Evolutionary conservation across 1,284 basidiomycete species (phyloP).

Genomic region (Boletus mariae): DNA sequence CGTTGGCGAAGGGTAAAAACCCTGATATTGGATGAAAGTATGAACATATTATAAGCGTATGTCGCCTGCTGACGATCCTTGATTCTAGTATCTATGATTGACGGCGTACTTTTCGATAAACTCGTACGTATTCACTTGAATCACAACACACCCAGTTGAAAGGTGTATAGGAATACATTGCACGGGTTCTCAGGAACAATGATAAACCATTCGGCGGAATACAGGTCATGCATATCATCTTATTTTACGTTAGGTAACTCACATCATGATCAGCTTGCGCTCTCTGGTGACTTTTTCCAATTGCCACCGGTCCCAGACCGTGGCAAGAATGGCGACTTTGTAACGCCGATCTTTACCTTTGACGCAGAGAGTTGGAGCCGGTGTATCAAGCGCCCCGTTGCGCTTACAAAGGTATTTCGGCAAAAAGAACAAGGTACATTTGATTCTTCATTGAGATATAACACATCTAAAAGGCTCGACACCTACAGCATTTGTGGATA

Average conservation of each 20-base stretch:
- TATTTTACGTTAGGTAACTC: not conserved
- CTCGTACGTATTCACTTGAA: constrained; percentile 37
- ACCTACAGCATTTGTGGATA: constrained; percentile 73
- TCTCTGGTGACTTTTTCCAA: constrained; percentile 97
- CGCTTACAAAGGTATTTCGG: constrained; percentile 86
- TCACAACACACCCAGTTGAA: constrained; percentile 5
- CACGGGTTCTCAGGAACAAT: constrained; percentile 59
- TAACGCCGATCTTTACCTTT: constrained; percentile 71
- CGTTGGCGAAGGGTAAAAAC: constrained; percentile 78
- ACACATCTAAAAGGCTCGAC: constrained; percentile 1
- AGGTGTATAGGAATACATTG: constrained; percentile 46
- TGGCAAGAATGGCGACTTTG: constrained; percentile 27
- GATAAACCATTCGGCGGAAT: constrained; percentile 89
- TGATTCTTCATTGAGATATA: constrained; percentile 3
- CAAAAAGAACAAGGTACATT: constrained; percentile 63
- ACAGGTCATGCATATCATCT: constrained; percentile 50
- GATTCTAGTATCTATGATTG: constrained; percentile 90
- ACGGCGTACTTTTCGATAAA: constrained; percentile 90
- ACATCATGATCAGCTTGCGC: constrained; percentile 52
- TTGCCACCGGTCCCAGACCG: constrained; percentile 79
- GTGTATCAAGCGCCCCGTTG: constrained; percentile 76
- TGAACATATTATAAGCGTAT: constrained; percentile 8
- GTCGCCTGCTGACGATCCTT: constrained; percentile 3
- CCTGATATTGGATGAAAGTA: constrained; percentile 94
- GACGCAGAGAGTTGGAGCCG: constrained; percentile 84